phyloP scores from a whole-genome alignment of 2,329 filamentous ascomycete genomes.

The Cordyceps farinosa region DNA sequence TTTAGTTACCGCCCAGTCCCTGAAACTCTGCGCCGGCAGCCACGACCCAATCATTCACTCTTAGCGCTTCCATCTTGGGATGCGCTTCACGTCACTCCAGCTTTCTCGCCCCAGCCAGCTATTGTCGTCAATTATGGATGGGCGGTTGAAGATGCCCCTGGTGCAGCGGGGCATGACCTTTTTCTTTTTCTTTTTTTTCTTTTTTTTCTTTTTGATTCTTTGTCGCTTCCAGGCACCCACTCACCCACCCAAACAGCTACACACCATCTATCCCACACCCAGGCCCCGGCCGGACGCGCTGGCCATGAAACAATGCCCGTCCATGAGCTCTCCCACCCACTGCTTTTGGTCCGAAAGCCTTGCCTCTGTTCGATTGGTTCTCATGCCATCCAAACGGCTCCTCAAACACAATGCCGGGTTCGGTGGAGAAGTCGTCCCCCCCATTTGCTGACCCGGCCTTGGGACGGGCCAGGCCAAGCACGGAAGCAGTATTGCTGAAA shows the following conservation, averaged over 20 bases:
- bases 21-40: slow-evolving; percentile 1
- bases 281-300: slow-evolving; percentile 22
- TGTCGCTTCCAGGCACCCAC: background rate
- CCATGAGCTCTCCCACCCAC: slow-evolving; percentile 10
- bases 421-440: background rate
- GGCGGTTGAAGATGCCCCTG: background rate
- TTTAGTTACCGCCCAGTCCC: slow-evolving; percentile 14
- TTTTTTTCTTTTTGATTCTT: background rate
- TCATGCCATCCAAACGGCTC: background rate
- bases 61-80: slow-evolving; percentile 16
- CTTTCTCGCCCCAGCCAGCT: background rate
- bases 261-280: slow-evolving; percentile 13
- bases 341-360: background rate
- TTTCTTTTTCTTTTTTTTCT: background rate
- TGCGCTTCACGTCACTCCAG: background rate
- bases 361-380: slow-evolving; percentile 2
- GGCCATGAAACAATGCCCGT: slow-evolving; percentile 26
- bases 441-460: background rate
- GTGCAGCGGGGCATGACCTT: background rate
- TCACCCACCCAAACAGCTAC: background rate
- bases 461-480: background rate
- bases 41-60: slow-evolving; percentile 12
- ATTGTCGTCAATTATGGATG: background rate
- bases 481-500: background rate
- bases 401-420: background rate